Conservation (phyloP, 441 rosid species). For the Populus hybrid region DNA sequence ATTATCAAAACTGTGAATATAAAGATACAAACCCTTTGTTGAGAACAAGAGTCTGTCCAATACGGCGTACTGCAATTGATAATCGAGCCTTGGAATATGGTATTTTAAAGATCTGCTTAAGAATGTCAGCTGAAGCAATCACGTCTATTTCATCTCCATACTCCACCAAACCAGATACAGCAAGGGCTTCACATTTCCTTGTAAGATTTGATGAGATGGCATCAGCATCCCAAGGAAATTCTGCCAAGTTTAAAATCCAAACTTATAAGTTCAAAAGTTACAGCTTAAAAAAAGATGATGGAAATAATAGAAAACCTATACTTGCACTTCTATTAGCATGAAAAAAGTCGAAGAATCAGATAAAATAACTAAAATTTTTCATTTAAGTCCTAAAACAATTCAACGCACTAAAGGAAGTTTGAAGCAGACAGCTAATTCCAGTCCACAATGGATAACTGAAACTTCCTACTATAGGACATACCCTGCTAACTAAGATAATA, state of each 20-base stretch:
- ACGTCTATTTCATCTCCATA: slow-evolving; percentile 95
- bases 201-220: slow-evolving; percentile 57
- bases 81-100: slow-evolving; percentile 92
- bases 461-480: not conserved
- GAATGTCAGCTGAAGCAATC: slow-evolving; percentile 83
- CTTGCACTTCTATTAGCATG: not conserved
- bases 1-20: not conserved
- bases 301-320: not conserved
- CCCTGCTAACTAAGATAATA: not conserved
- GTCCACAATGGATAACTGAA: not conserved
- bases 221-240: slow-evolving; percentile 63
- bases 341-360: not conserved
- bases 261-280: not conserved
- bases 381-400: not conserved
- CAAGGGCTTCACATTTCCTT: slow-evolving; percentile 87
- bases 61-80: slow-evolving; percentile 85
- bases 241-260: slow-evolving; percentile 32
- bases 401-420: not conserved
- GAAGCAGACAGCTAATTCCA: not conserved
- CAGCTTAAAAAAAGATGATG: slow-evolving; percentile 12
- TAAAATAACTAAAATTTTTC: not conserved
- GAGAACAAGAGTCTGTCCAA: slow-evolving; percentile 92
- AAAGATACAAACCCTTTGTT: slow-evolving; percentile 66
- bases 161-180: slow-evolving; percentile 85
- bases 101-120: slow-evolving; percentile 93